Percentiles rank a stretch among this genome's conserved stretches.
phyloP scores from a whole-genome alignment of 2,329 filamentous ascomycete species.

The Clonostachys solani region DNA sequence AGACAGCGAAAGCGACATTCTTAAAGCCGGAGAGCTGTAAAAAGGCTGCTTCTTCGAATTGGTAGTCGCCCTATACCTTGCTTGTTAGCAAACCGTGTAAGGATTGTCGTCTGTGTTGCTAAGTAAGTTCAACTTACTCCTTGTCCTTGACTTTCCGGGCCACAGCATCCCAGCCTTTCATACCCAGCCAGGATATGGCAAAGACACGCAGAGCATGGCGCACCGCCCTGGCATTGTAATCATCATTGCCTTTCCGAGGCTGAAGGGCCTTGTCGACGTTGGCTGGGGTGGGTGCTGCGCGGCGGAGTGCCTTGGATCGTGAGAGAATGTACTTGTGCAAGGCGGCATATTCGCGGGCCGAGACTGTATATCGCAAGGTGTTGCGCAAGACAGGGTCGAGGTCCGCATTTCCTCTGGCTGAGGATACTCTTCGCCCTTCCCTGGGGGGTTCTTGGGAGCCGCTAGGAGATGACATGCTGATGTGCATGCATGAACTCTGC shows the following conservation, averaged over 20 bases:
- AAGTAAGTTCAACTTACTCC: slow-evolving; percentile 29
- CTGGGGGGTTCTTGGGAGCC: background rate
- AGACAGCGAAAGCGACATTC: slow-evolving; percentile 78
- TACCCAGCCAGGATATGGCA: slow-evolving; percentile 53
- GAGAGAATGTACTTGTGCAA: slow-evolving; percentile 82
- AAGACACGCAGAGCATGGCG: slow-evolving; percentile 70
- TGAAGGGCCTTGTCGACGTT: slow-evolving; percentile 40
- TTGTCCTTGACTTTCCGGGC: slow-evolving; percentile 39
- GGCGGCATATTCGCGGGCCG: slow-evolving; percentile 77
- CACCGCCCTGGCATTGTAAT: slow-evolving; percentile 67
- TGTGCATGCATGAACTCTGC: too few relatives aligned
- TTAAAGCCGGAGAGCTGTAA: slow-evolving; percentile 64
- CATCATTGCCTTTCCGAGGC: slow-evolving; percentile 38
- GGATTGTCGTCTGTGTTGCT: background rate
- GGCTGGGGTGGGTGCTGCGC: slow-evolving; percentile 50
- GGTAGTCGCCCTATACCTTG: slow-evolving; percentile 10
- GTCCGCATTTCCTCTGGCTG: slow-evolving; percentile 11
- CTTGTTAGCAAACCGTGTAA: background rate
- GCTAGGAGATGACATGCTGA: background rate
- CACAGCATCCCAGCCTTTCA: slow-evolving; percentile 59
- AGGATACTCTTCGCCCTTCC: background rate
- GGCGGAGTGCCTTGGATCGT: slow-evolving; percentile 55
- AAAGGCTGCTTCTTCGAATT: slow-evolving; percentile 45
- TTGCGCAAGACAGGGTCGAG: slow-evolving; percentile 76
- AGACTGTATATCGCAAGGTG: slow-evolving; percentile 81